These are phyloP conservation scores for Triglochin maritima DNA, from an alignment of 106 monocot species.

Conservation along the genomic window DNA sequence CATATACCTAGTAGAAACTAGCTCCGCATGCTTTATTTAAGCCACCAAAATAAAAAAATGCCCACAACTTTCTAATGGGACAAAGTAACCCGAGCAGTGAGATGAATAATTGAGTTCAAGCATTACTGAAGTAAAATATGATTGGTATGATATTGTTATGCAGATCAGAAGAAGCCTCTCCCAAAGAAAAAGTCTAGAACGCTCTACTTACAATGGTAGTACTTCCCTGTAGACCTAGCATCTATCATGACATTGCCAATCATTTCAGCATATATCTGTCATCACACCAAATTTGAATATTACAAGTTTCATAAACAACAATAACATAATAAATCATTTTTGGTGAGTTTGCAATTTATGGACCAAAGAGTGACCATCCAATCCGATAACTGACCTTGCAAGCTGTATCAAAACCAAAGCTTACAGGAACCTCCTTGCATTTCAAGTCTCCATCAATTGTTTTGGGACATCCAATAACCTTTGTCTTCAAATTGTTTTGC, in stretches of 20 bases:
- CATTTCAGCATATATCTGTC: slow-evolving; percentile 96
- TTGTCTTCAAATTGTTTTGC: slow-evolving; percentile 70
- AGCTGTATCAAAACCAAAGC: slow-evolving; percentile 99
- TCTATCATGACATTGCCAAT: slow-evolving; percentile 99
- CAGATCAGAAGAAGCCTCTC: no score
- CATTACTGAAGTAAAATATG: no score
- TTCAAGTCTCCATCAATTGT: slow-evolving; percentile 98
- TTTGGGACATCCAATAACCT: slow-evolving; percentile 95
- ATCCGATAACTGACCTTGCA: slow-evolving; percentile 57
- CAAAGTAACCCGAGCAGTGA: no score
- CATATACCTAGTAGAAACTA: no score
- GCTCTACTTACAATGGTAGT: slow-evolving; percentile 71
- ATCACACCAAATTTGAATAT: not conserved
- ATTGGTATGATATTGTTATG: no score
- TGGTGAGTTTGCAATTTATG: no score
- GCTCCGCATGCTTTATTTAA: no score
- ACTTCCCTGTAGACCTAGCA: slow-evolving; percentile 98
- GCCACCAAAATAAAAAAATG: no score
- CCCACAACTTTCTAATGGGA: no score
- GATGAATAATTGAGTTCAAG: no score
- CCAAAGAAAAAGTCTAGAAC: not conserved
- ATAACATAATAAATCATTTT: not conserved
- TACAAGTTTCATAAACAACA: not conserved
- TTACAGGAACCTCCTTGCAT: slow-evolving; percentile 92
- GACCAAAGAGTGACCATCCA: no score